Evolutionary conservation across 2,329 filamentous ascomycete species (phyloP).

Genomic region (Grosmannia serpens): DNA sequence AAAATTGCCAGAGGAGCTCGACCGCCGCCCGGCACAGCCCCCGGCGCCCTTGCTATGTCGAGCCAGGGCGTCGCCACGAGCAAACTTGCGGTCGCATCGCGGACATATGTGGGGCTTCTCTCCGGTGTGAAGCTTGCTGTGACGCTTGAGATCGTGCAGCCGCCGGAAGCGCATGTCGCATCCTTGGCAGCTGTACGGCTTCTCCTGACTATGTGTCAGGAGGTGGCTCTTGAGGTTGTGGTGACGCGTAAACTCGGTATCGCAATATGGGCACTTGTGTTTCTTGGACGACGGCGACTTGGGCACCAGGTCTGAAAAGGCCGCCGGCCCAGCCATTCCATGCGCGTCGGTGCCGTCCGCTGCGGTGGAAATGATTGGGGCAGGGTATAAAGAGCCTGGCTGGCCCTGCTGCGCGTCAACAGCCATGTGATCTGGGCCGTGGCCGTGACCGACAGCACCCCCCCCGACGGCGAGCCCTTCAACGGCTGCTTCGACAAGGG

Average conservation of each 20-base stretch:
- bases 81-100: constrained; percentile 90
- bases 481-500: constrained; percentile 24
- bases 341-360: not conserved
- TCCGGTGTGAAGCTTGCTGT: constrained; percentile 92
- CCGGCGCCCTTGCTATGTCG: constrained; percentile 93
- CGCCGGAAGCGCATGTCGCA: constrained; percentile 87
- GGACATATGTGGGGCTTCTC: constrained; percentile 91
- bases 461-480: constrained; percentile 5
- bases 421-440: not conserved
- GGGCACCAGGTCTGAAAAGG: constrained; percentile 32
- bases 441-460: not conserved
- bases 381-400: not conserved
- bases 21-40: constrained; percentile 82
- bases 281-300: constrained; percentile 77
- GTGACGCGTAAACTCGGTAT: constrained; percentile 92
- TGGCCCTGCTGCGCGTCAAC: not conserved
- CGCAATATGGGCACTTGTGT: constrained; percentile 93
- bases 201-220: constrained; percentile 95
- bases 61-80: constrained; percentile 85
- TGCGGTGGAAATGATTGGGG: not conserved
- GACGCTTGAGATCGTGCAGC: constrained; percentile 88
- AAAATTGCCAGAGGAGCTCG: constrained; percentile 58
- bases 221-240: constrained; percentile 97
- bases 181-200: constrained; percentile 89
- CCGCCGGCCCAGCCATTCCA: not conserved